A percentile compares a stretch with the other conserved stretches of the same genome.
These are phyloP conservation scores for Neofusicoccum sp. DNA, from an alignment of 2,329 filamentous ascomycete species.

Conservation along the genomic window DNA sequence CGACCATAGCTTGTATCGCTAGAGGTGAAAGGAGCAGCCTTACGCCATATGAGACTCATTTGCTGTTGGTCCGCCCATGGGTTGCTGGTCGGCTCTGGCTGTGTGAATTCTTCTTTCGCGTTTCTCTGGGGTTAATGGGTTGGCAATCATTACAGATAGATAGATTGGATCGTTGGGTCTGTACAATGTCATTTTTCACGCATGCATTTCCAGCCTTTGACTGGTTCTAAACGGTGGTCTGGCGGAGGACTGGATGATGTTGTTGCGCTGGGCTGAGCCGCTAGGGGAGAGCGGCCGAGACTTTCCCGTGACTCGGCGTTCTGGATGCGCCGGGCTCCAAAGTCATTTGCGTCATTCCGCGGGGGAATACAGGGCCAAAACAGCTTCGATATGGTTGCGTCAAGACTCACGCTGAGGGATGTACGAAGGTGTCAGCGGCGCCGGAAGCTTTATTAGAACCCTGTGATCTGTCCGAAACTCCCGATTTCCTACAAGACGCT, in stretches of 20 bases:
- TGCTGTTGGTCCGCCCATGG: neutral
- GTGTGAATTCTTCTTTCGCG: conserved; percentile 12
- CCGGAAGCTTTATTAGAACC: neutral
- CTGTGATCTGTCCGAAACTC: too few species aligned
- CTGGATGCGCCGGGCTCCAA: neutral
- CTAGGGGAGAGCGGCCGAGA: too few species aligned
- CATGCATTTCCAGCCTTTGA: neutral
- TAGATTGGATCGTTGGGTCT: conserved; percentile 14
- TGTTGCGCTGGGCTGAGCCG: neutral
- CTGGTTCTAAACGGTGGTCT: neutral
- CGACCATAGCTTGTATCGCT: conserved; percentile 3
- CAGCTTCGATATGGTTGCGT: neutral
- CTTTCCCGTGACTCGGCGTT: conserved; percentile 7
- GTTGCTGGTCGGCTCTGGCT: conserved; percentile 17
- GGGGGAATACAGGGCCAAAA: neutral
- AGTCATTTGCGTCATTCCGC: conserved; percentile 11
- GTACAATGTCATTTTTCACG: conserved; percentile 11
- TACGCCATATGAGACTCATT: conserved; percentile 1
- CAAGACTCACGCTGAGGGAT: neutral
- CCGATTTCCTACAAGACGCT: too few species aligned
- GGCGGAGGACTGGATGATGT: neutral
- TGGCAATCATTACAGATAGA: conserved; percentile 7
- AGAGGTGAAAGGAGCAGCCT: conserved; percentile 18
- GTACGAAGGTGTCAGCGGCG: neutral
- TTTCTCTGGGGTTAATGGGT: conserved; percentile 9